These are phyloP conservation scores for Blastomyces emzantsi DNA, from an alignment of 2,329 filamentous ascomycete genomes.

Conservation along the genomic window DNA sequence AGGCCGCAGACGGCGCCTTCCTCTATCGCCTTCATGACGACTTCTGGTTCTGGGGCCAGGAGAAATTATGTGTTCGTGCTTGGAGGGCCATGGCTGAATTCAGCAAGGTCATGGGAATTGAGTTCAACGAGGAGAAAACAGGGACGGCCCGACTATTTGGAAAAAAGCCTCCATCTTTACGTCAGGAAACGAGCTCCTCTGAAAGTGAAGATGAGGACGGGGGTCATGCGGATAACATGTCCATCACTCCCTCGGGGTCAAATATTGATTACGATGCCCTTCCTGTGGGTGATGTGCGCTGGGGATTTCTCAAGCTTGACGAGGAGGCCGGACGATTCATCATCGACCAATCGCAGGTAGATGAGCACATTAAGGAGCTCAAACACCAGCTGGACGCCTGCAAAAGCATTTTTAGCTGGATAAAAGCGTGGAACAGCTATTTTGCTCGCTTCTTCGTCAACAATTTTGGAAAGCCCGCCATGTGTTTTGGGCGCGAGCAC, in stretches of 20 bases:
- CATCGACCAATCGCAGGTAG: constrained; percentile 52
- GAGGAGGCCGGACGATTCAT: constrained; percentile 46
- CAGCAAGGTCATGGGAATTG: constrained; percentile 46
- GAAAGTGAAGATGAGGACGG: constrained; percentile 10
- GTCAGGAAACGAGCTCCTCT: constrained; percentile 7
- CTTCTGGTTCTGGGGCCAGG: constrained; percentile 57
- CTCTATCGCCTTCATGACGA: constrained; percentile 57
- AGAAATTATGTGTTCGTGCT: constrained; percentile 45
- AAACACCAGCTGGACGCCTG: constrained; percentile 48
- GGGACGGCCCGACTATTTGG: constrained; percentile 40
- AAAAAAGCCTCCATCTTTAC: constrained; percentile 12
- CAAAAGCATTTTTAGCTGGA: constrained; percentile 49
- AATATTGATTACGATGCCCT: constrained; percentile 26
- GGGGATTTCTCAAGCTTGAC: constrained; percentile 53
- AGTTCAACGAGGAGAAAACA: constrained; percentile 51
- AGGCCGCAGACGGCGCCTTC: constrained; percentile 44
- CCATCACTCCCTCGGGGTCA: background rate
- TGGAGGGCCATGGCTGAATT: constrained; percentile 54
- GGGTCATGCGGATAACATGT: background rate
- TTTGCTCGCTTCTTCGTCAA: constrained; percentile 48
- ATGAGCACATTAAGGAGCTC: constrained; percentile 52
- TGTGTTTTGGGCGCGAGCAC: constrained; percentile 47
- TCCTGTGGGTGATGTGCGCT: constrained; percentile 47
- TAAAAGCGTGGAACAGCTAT: constrained; percentile 54
- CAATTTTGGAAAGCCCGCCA: constrained; percentile 49